phyloP scores from a whole-genome alignment of 1,284 basidiomycete species.

The Sporisorium reilianum region DNA sequence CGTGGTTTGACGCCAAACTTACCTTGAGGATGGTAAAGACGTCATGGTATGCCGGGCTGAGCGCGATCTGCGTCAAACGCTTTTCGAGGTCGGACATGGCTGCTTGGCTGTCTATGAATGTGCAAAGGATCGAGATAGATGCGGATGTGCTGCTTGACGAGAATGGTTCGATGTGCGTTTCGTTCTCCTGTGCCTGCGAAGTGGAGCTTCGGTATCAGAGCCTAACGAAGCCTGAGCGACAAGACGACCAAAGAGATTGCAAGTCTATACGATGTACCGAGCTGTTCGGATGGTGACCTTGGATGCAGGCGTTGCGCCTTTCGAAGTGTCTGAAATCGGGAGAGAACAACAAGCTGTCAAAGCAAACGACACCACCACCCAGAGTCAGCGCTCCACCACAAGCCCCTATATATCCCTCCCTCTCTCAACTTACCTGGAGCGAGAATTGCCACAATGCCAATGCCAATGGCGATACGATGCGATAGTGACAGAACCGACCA shows the following conservation, averaged over 20 bases:
- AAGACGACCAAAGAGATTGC: background rate
- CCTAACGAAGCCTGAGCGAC: too few relatives aligned
- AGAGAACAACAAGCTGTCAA: background rate
- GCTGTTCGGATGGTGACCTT: too few relatives aligned
- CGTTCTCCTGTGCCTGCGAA: background rate
- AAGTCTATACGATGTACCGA: too few relatives aligned
- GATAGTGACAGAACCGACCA: background rate
- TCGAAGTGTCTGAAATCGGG: background rate
- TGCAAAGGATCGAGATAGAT: background rate
- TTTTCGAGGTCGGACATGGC: constrained; percentile 45
- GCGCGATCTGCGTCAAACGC: constrained; percentile 59
- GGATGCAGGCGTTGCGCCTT: too few relatives aligned
- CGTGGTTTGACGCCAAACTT: background rate
- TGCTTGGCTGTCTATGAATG: constrained; percentile 1
- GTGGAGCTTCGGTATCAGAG: too few relatives aligned
- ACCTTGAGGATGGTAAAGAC: constrained; percentile 90
- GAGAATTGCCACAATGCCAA: background rate
- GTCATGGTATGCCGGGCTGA: constrained; percentile 83
- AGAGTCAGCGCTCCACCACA: background rate
- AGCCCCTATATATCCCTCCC: background rate
- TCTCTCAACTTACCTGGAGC: background rate
- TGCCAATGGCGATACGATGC: background rate
- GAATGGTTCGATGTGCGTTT: background rate
- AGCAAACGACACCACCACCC: background rate
- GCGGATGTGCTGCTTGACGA: constrained; percentile 5